phyloP scores from a whole-genome alignment of 1,139 yeast genomes.

The Scheffersomyces illinoinensis region DNA sequence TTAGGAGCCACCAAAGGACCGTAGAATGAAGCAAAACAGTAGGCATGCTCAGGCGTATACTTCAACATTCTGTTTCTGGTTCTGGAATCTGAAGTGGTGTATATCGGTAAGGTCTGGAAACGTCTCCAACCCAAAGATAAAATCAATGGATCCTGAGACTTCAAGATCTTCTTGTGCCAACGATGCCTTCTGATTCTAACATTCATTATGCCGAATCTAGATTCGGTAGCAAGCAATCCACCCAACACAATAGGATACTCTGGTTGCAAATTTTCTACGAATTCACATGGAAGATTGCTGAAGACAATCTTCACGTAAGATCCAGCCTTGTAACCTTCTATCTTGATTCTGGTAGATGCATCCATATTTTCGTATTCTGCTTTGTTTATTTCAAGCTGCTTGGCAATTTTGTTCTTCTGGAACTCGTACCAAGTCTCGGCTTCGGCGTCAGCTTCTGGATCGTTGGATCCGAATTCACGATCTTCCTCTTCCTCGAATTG shows the following conservation, averaged over 20 bases:
- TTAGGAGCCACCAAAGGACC: conserved; percentile 98
- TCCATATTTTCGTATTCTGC: conserved; percentile 77
- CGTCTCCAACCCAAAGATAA: conserved; percentile 97
- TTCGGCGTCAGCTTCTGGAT: conserved; percentile 71
- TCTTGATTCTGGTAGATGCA: conserved; percentile 66
- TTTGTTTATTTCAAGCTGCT: conserved; percentile 91
- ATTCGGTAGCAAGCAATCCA: conserved; percentile 86
- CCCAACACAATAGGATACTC: conserved; percentile 85
- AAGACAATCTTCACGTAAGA: conserved; percentile 90
- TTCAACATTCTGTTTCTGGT: conserved; percentile 97
- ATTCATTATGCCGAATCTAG: conserved; percentile 88
- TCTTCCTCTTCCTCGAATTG: conserved; percentile 94
- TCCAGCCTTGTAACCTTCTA: conserved; percentile 94
- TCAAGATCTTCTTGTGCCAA: conserved; percentile 96
- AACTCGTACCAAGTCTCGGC: conserved; percentile 97
- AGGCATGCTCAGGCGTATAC: conserved; percentile 97
- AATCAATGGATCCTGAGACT: conserved; percentile 93
- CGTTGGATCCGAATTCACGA: conserved; percentile 71
- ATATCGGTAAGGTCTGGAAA: conserved; percentile 93
- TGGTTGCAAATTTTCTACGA: conserved; percentile 83
- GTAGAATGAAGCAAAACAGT: conserved; percentile 93
- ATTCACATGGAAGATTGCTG: conserved; percentile 84
- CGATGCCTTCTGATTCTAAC: conserved; percentile 96
- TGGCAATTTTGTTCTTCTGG: conserved; percentile 95
- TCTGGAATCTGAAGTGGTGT: conserved; percentile 95